Conservation (phyloP, 1,284 basidiomycete genomes). For the Sporisorium reilianum region DNA sequence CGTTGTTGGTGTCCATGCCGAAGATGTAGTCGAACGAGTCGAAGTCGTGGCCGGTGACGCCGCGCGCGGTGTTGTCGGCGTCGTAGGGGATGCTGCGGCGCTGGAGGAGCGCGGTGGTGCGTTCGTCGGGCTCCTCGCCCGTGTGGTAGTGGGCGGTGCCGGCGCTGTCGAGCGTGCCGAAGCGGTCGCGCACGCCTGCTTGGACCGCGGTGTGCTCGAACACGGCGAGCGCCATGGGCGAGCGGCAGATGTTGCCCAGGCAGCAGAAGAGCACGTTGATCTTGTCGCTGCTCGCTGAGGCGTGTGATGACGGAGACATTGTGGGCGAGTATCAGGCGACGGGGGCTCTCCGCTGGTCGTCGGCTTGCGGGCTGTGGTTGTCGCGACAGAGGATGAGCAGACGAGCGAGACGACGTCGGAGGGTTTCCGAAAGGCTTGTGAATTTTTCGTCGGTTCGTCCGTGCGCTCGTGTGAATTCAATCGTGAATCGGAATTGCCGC, state of each 20-base stretch:
- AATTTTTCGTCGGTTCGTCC: background rate
- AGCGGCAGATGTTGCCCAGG: slow-evolving; percentile 66
- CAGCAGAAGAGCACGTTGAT: slow-evolving; percentile 66
- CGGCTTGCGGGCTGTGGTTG: background rate
- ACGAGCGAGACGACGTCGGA: background rate
- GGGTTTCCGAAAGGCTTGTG: background rate
- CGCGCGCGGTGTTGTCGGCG: slow-evolving; percentile 67
- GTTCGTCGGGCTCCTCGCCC: slow-evolving; percentile 62
- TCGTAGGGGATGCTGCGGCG: slow-evolving; percentile 70
- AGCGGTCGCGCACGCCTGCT: slow-evolving; percentile 43
- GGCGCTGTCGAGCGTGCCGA: slow-evolving; percentile 61
- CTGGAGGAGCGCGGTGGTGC: slow-evolving; percentile 70
- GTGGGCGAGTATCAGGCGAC: background rate
- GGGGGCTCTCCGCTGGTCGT: background rate
- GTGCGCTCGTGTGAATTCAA: background rate
- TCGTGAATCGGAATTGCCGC: background rate
- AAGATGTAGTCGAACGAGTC: slow-evolving; percentile 71
- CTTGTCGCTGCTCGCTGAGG: background rate
- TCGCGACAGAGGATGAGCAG: no score
- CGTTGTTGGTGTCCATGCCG: slow-evolving; percentile 71
- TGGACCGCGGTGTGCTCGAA: slow-evolving; percentile 52
- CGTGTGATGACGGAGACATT: slow-evolving; percentile 7
- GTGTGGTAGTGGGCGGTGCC: slow-evolving; percentile 64
- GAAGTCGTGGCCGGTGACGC: slow-evolving; percentile 69
- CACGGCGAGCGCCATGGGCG: slow-evolving; percentile 63